Evolutionary conservation across 345 rosid genomes (phyloP), one percentile per base, ranked within the genome.

Genomic region (Eucalyptus sp.): DNA sequence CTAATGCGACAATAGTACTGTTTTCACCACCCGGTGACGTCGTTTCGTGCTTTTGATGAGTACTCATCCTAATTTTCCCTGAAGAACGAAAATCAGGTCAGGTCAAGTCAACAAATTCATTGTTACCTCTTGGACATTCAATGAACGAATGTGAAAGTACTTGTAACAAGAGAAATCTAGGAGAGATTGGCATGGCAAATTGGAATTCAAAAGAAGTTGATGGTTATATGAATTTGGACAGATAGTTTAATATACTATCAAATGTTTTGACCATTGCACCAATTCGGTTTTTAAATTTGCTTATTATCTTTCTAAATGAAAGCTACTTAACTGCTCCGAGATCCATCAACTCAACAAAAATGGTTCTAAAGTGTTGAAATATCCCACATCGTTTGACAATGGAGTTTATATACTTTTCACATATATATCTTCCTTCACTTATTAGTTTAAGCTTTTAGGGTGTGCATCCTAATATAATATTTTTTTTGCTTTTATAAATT

Each of bases 341-440:
- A 68, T 33, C 44, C 24, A 33, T 33, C 33, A 7, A 5, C 44
- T 5, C 2, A 41, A 62, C 16, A 62, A 71, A 71, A 33, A 71
- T 5, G 24, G 7, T 33, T 71, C 24, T 33, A 71, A 11, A 71
- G 37, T 71, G 24, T 71, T 71, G 81, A 33, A 33, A 71, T 20
- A 33, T 71, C 24, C 7, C 4, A 76, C 27, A 11, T 76, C 9
- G 1, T 11, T 41, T 37, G 13, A 6, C 7, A 10, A 22, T 37
- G 13, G 11, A 37, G 13, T 11, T 41, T 41, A 20, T 37, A 22
- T 37, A n/a, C 41, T 64, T 27, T 12, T 62, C 7, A 62, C 11
- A 4, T 16, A 33, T 71, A 5, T 3, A 2, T 29, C 4, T 12
- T 15, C 11, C 0, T 62, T 29, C 16, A 62, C n/a, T 29, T 62